These are phyloP conservation scores for Aspergillus aculeatinus DNA, from an alignment of 2,329 filamentous ascomycete species.

Conservation along the genomic window DNA sequence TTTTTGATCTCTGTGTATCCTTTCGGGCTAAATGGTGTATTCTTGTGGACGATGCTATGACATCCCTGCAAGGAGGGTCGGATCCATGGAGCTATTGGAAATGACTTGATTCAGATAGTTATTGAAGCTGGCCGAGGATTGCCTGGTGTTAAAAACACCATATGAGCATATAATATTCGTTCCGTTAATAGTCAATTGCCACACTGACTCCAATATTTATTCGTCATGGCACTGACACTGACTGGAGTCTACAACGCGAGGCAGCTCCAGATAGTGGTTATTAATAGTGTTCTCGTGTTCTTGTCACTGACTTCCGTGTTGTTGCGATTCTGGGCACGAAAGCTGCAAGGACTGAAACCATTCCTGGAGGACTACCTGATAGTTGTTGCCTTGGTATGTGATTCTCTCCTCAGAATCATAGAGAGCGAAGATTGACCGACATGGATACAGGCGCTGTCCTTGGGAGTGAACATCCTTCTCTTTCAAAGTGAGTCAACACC, in stretches of 20 bases:
- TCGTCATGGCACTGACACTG: background rate
- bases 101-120: too few species aligned
- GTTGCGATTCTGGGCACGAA: background rate
- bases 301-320: background rate
- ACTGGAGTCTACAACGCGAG: constrained; percentile 2
- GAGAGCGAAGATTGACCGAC: background rate
- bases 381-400: background rate
- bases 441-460: background rate
- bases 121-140: too few species aligned
- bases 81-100: too few species aligned
- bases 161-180: too few species aligned
- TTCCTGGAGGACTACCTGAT: background rate
- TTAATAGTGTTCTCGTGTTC: background rate
- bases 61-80: too few species aligned
- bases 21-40: too few species aligned
- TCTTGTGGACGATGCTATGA: too few species aligned
- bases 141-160: too few species aligned
- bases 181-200: too few species aligned
- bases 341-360: background rate
- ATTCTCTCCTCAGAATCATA: background rate
- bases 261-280: background rate
- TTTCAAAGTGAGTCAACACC: background rate
- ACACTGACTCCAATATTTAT: background rate
- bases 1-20: too few species aligned
- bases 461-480: constrained; percentile 1